A percentile compares a stretch with the other conserved stretches of the same genome.
These are phyloP conservation scores for Dioszegia hungarica DNA, from an alignment of 768 basidiomycete genomes.

Conservation along the genomic window DNA sequence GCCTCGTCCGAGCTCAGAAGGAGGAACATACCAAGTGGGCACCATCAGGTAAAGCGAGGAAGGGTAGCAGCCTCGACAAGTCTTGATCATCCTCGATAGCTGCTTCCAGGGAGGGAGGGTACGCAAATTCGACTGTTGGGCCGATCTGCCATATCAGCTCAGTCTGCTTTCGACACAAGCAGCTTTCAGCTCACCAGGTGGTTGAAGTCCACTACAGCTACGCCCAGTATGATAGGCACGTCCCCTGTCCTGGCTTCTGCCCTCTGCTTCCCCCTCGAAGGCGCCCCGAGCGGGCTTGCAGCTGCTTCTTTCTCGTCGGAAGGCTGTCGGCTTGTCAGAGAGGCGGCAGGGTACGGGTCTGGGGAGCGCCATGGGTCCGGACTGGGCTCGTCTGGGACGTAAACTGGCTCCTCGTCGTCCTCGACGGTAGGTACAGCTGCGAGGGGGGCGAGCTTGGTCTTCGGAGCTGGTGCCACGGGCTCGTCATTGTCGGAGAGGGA, in stretches of 20 bases:
- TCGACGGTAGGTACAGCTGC: too few species aligned
- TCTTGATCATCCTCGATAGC: conserved; percentile 64
- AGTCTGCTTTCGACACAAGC: background rate
- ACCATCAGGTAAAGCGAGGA: conserved; percentile 93
- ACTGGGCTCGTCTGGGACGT: background rate
- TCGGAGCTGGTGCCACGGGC: too few species aligned
- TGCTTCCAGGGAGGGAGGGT: conserved; percentile 56
- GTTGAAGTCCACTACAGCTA: conserved; percentile 92
- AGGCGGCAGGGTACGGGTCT: too few species aligned
- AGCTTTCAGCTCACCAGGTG: conserved; percentile 62
- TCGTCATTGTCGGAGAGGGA: background rate
- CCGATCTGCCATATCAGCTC: conserved; percentile 61
- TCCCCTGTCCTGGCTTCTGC: background rate
- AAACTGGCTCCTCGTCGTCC: background rate
- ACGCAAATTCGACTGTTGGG: conserved; percentile 69
- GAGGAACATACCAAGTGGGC: conserved; percentile 69
- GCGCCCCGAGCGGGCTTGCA: too few species aligned
- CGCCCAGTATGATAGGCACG: conserved; percentile 59
- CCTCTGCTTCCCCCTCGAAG: background rate
- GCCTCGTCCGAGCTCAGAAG: background rate
- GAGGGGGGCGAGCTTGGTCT: too few species aligned
- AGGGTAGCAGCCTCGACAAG: conserved; percentile 77
- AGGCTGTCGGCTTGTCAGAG: too few species aligned
- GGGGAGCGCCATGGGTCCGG: background rate
- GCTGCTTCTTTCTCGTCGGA: too few species aligned